phyloP scores from a whole-genome alignment of 2,329 filamentous ascomycete genomes.

The Byssochlamys sp. region DNA sequence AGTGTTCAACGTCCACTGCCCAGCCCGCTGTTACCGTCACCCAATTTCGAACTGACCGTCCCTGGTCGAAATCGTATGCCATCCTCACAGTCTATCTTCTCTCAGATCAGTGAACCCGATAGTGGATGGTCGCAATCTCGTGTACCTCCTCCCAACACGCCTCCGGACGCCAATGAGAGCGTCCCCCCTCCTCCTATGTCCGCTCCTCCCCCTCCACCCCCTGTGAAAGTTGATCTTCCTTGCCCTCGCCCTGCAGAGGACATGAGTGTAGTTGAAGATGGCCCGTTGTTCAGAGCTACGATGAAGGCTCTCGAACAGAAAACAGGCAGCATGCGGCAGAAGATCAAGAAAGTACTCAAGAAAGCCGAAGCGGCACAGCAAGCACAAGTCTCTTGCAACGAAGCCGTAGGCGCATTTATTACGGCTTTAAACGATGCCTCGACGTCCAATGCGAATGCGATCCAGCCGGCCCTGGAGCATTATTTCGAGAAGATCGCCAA shows the following conservation, averaged over 20 bases:
- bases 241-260: constrained; percentile 80
- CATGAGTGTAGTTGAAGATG: constrained; percentile 76
- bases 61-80: constrained; percentile 71
- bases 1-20: constrained; percentile 43
- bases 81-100: constrained; percentile 80
- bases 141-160: constrained; percentile 14
- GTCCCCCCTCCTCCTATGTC: constrained; percentile 14
- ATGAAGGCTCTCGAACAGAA: constrained; percentile 95
- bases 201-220: constrained; percentile 21
- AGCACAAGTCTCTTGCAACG: constrained; percentile 74
- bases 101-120: constrained; percentile 66
- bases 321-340: constrained; percentile 81
- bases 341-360: constrained; percentile 93
- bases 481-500: constrained; percentile 96
- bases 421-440: constrained; percentile 80
- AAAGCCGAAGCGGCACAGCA: constrained; percentile 80
- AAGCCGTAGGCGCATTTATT: constrained; percentile 71
- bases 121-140: constrained; percentile 26
- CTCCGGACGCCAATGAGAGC: constrained; percentile 22
- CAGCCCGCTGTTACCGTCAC: constrained; percentile 56
- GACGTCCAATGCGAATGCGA: constrained; percentile 83
- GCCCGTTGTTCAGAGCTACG: constrained; percentile 87
- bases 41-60: constrained; percentile 61
- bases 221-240: constrained; percentile 75
- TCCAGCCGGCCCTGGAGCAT: constrained; percentile 92